A percentile compares a stretch with the other conserved stretches of the same genome.
These are phyloP conservation scores for Citrus reticulata DNA, from an alignment of 345 rosid genomes.

Conservation along the genomic window DNA sequence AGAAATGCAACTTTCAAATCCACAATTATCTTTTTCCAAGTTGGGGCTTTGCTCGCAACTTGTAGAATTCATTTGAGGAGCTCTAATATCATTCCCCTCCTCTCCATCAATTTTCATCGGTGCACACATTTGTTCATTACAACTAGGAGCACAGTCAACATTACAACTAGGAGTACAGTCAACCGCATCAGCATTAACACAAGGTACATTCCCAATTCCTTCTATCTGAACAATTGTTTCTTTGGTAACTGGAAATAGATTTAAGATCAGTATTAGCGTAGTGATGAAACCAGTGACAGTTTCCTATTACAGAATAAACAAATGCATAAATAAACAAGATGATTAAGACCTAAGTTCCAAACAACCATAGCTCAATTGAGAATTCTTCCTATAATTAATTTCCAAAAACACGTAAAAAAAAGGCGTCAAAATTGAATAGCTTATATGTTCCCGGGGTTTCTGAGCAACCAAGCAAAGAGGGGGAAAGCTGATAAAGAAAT, in stretches of 20 bases:
- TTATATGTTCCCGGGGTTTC: background rate
- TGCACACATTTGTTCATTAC: constrained; percentile 22
- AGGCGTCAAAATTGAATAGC: background rate
- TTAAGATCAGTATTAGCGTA: constrained; percentile 2
- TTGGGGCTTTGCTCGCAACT: constrained; percentile 27
- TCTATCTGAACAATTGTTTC: constrained; percentile 29
- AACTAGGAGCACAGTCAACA: constrained; percentile 15
- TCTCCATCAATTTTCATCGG: constrained; percentile 9
- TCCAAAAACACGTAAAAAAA: background rate
- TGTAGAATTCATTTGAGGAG: constrained; percentile 20
- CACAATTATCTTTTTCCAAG: constrained; percentile 23
- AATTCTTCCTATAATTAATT: background rate
- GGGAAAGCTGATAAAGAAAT: background rate
- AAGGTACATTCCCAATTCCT: constrained; percentile 25
- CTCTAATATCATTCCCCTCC: constrained; percentile 14
- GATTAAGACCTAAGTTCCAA: background rate
- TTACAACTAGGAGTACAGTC: constrained; percentile 33
- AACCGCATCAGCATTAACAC: constrained; percentile 37
- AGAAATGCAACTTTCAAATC: constrained; percentile 27
- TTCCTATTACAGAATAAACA: background rate
- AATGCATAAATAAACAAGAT: background rate
- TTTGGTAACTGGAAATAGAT: constrained; percentile 35
- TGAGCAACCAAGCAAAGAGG: background rate
- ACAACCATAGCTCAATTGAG: background rate
- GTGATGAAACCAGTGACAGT: background rate